phyloP scores from a whole-genome alignment of 164 flowering plant species.

The Nymphaea colorata region DNA sequence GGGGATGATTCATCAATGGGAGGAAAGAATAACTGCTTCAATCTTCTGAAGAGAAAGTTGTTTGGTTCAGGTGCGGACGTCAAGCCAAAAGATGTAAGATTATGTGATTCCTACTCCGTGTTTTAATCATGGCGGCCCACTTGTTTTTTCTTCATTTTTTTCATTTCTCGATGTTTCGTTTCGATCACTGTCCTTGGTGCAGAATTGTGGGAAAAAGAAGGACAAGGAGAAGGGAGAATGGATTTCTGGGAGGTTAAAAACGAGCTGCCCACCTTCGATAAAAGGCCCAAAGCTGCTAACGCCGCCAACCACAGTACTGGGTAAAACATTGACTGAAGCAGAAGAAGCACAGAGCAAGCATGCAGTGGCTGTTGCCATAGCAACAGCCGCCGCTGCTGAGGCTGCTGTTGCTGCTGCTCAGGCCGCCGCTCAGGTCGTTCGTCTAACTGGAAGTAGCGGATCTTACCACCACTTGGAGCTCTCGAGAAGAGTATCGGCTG shows the following conservation, averaged over 20 bases:
- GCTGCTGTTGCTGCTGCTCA: conserved; percentile 83
- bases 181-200: too few relatives aligned
- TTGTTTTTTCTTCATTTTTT: background rate
- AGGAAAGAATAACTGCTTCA: conserved; percentile 49
- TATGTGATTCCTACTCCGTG: too few relatives aligned
- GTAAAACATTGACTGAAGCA: conserved; percentile 30
- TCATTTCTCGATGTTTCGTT: background rate
- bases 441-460: conserved; percentile 28
- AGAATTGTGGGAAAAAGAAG: background rate
- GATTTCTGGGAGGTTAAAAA: conserved; percentile 28
- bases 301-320: background rate
- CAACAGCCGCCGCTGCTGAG: conserved; percentile 79
- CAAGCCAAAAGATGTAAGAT: conserved; percentile 33
- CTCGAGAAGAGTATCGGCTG: conserved; percentile 29
- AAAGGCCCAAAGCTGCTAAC: conserved; percentile 16
- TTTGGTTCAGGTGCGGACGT: conserved; percentile 30
- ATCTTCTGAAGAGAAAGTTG: conserved; percentile 31
- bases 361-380: conserved; percentile 60
- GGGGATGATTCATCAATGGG: conserved; percentile 29
- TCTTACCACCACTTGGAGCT: conserved; percentile 6
- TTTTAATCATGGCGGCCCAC: too few relatives aligned
- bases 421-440: conserved; percentile 69
- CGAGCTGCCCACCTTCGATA: conserved; percentile 24
- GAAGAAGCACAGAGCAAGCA: conserved; percentile 58
- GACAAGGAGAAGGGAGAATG: conserved; percentile 38